Conservation (phyloP, 1,284 basidiomycete genomes). For the Ceratobasidium theobromae region DNA sequence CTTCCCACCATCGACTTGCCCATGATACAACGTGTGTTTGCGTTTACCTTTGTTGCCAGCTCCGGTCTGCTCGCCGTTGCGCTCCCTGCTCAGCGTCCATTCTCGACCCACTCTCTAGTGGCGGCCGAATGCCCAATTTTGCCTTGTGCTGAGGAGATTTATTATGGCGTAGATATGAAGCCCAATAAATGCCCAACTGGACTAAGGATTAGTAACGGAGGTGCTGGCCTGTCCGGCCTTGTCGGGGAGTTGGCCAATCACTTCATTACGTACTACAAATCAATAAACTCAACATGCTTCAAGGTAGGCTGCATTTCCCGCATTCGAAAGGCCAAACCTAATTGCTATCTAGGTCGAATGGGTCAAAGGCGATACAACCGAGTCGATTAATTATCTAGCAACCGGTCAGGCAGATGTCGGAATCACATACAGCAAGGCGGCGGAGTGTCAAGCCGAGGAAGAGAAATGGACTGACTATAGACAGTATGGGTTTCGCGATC, state of each 20-base stretch:
- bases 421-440: constrained; percentile 54
- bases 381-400: constrained; percentile 48
- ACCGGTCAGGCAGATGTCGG: constrained; percentile 50
- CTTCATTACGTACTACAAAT: constrained; percentile 47
- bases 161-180: neutral
- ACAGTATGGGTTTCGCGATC: constrained; percentile 50
- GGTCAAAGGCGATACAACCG: constrained; percentile 55
- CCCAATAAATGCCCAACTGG: constrained; percentile 37
- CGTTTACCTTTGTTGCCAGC: no score
- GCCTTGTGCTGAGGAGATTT: no score
- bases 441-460: constrained; percentile 46
- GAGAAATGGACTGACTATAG: constrained; percentile 41
- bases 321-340: neutral
- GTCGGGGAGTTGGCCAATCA: constrained; percentile 50
- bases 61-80: no score
- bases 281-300: constrained; percentile 12
- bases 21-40: no score
- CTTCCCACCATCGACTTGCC: no score
- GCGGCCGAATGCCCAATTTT: no score
- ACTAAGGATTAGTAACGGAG: constrained; percentile 52
- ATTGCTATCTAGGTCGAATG: constrained; percentile 47
- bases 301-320: neutral
- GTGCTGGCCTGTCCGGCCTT: constrained; percentile 53
- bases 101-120: no score
- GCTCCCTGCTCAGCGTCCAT: no score